Evolutionary conservation across 2,329 filamentous ascomycete species (phyloP), one percentile per base, ranked within the genome.

Genomic region (Mariannaea sp.): DNA sequence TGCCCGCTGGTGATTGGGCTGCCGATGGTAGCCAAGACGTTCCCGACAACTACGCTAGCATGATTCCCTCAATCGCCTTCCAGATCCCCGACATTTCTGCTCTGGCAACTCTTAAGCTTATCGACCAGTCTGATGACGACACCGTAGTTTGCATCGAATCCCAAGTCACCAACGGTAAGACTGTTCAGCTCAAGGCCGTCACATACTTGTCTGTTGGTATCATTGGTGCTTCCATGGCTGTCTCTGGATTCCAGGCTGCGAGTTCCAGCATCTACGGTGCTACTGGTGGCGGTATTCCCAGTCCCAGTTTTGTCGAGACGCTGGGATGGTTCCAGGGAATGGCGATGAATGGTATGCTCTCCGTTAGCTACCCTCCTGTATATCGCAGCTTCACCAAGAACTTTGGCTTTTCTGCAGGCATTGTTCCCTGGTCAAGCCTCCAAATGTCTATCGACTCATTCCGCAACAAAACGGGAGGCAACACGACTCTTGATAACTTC

Each of bases 311-410:
- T 70, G 81, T 80, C 38, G 90, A 97, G 67, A 86, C 95, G 41
- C 82, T 96, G 61, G 86, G 87, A 57, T 95, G 90, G 84, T 96
- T 97, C 72, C 92, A 97, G 73, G 87, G 88, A 43, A 89, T 97
- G 80, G 92, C 94, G 22, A 88, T 94, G 78, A 97, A 94, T 72
- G 92, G 94, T 60, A 97, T 97, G 94, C 80, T 96, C 70, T 95
- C 90, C 55, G 92, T 95, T 65, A 84, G 87, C 65, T 92, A 96
- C 62, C 94, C 94, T 4, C 79, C 84, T 29, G 85, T 97, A 30
- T 97, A 97, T 76, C 85, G 87, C 62, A 93, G 86, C 70, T 99
- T 96, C 73, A 78, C 88, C 57, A 90, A 90, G 75, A 97, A 97
- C 75, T 97, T 99, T 71, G 92, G 80, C 40, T 97, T 97, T 78